Conservation (phyloP, 768 basidiomycete species). For the Tricholoma hemisulphureum region DNA sequence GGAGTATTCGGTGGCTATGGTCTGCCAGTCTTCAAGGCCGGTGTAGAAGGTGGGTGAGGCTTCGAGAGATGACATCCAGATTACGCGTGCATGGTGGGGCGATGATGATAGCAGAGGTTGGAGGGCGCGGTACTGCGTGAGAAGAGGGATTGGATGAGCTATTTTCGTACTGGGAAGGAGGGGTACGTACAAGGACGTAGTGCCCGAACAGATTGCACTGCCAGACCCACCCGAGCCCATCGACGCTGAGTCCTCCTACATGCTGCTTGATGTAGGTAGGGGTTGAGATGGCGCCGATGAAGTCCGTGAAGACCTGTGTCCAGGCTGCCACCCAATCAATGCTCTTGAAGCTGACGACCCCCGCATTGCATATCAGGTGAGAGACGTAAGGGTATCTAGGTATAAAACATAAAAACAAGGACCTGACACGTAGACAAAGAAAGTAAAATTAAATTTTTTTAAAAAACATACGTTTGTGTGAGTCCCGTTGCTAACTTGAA, state of each 20-base stretch:
- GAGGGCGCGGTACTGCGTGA: conserved; percentile 60
- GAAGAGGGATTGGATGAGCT: background rate
- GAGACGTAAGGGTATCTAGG: conserved; percentile 77
- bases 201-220: conserved; percentile 84
- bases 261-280: conserved; percentile 61
- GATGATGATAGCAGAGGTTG: conserved; percentile 47
- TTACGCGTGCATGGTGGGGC: conserved; percentile 51
- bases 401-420: background rate
- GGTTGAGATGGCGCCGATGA: conserved; percentile 46
- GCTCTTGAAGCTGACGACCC: conserved; percentile 54
- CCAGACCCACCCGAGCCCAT: conserved; percentile 80
- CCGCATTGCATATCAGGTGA: conserved; percentile 80
- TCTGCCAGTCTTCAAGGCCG: conserved; percentile 70
- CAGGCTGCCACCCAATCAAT: conserved; percentile 51
- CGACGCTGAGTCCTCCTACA: conserved; percentile 55
- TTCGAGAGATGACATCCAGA: conserved; percentile 81
- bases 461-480: background rate
- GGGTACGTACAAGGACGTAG: conserved; percentile 65
- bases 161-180: background rate
- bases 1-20: conserved; percentile 54
- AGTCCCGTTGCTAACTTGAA: conserved; percentile 61
- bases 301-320: conserved; percentile 46
- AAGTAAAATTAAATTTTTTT: too few species aligned
- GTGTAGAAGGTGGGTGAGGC: conserved; percentile 49
- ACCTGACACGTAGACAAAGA: too few species aligned